Base-by-base conservation (phyloP, 345 rosid species). In the Lagerstroemia speciosa region DNA sequence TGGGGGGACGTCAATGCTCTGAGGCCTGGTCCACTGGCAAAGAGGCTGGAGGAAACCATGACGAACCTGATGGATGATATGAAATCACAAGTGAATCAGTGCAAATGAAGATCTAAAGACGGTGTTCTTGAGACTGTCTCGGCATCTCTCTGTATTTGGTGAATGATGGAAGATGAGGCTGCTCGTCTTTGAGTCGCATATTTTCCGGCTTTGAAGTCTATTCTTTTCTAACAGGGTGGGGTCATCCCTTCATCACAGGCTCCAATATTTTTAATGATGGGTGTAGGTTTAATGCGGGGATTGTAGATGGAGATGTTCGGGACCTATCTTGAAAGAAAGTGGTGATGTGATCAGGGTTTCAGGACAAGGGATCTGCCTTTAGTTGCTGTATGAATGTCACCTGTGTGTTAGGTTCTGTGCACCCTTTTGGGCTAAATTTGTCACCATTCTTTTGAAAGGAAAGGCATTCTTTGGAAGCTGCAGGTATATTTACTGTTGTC, bases 1-100 rank as follows among this genome's bases (percentile, higher is more conserved):
- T 92, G 98, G 98, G 96, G 86, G n/a, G 93, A 92, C 63, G 87
- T 87, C 53, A 90, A 92, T 52, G 75, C 86, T 6, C 73, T 92
- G 52, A 95, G 82, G 73, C 90, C 94, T 24, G 97, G 99, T 30
- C 90, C 86, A 34, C 92, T 82, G 69, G 92, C 94, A 1, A 87
- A 82, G 79, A 88, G 71, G 78, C 77, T 95, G 0, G 92, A 83
- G 71, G 85, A 84, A 46, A 86, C 91, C 11, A 76, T 95, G 31
- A 78, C 78, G 48, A 88, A 85, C 72, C 86, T 87, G 70, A 82
- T 92, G 0, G 90, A 92, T 66, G 96, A 89, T 57, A 79, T 79
- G 85, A 91, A 76, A 77, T 78, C 87, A 6, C 86, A 83, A 63
- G 62, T 74, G 41, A 92, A 84, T 79, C 97, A 88, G 69, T 95